Evolutionary conservation across 495 filamentous ascomycete genomes (phyloP), one percentile per base, ranked within the genome.

Genomic region (Neurospora sp.): DNA sequence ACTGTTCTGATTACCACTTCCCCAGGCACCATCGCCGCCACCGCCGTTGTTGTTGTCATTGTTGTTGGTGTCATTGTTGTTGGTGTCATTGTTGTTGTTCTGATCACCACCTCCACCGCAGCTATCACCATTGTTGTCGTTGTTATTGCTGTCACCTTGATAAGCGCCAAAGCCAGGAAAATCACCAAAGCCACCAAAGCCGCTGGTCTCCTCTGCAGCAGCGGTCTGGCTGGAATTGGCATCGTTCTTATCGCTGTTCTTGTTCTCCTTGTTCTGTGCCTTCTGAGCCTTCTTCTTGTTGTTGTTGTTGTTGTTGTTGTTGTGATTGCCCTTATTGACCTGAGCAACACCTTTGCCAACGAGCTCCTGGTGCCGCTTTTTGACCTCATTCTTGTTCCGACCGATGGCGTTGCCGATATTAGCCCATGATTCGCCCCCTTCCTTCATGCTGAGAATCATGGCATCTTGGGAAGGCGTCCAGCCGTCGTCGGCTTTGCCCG

Each of bases 371-470:
- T 77, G 41, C 18, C 77, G 76, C 22, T 73, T 69, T 11, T 73
- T 72, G 16, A 76, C 76, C 18, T 75, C 76, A 1, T 74, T 74
- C 72, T 73, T 77, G 69, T 65, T 12, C 8, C 70, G 70, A 0
- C 69, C 40, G 14, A 76, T 35, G 3, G 69, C 69, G 16, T 75
- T 73, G 65, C 73, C 73, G 37, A 80, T 79, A 12, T 72, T 69
- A 6, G 70, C 69, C 76, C 75, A 76, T 5, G 59, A 44, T 44
- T 77, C 70, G 37, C 74, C 74, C 1, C 59, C 72, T 22, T 59
- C 61, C 70, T 80, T 81, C 77, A 81, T 77, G 14, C 68, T 35
- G 40, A 65, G 75, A 71, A 81, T 73, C 10, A 75, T 76, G 1
- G 69, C 38, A 39, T 80, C 78, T 68, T 78, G 46, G 9, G 73